Evolutionary conservation across 1,284 basidiomycete species (phyloP).

Genomic region (Cryptococcus hybrid): DNA sequence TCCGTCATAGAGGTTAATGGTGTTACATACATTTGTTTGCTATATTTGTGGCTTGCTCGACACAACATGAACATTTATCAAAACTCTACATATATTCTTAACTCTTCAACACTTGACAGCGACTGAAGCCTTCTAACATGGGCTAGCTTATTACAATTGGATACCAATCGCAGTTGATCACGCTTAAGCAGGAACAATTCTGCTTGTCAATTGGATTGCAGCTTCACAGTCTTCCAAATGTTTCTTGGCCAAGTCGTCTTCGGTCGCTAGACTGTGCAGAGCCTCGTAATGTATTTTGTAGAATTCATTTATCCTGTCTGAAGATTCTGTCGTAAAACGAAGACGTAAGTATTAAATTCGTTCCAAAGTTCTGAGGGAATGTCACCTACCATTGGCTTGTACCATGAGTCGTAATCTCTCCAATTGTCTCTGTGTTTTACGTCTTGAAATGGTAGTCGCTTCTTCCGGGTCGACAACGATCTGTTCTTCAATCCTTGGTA

Average conservation of each 20-base stretch:
- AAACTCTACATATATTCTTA: too few relatives aligned
- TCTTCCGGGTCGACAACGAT: slow-evolving; percentile 1
- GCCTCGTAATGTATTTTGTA: not conserved
- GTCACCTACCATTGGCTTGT: slow-evolving; percentile 25
- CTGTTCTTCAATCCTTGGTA: slow-evolving; percentile 6
- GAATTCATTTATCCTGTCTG: slow-evolving; percentile 3
- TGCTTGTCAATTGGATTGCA: too few relatives aligned
- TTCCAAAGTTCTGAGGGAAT: slow-evolving; percentile 6
- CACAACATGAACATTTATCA: slow-evolving; percentile 29
- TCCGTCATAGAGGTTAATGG: too few relatives aligned
- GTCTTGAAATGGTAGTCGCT: not conserved
- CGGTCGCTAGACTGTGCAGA: slow-evolving; percentile 1
- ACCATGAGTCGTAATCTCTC: slow-evolving; percentile 34
- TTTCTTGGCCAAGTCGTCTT: not conserved
- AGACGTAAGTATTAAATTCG: not conserved
- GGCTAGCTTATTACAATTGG: too few relatives aligned
- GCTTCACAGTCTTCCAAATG: slow-evolving; percentile 1
- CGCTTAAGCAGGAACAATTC: too few relatives aligned
- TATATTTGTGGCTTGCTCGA: too few relatives aligned
- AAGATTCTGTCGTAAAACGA: not conserved
- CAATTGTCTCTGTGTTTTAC: slow-evolving; percentile 3
- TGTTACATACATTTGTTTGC: too few relatives aligned
- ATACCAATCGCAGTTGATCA: too few relatives aligned
- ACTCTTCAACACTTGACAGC: too few relatives aligned
- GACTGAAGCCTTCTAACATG: too few relatives aligned